phyloP scores from a whole-genome alignment of 768 basidiomycete species.

The Phylloporus arenicola region DNA sequence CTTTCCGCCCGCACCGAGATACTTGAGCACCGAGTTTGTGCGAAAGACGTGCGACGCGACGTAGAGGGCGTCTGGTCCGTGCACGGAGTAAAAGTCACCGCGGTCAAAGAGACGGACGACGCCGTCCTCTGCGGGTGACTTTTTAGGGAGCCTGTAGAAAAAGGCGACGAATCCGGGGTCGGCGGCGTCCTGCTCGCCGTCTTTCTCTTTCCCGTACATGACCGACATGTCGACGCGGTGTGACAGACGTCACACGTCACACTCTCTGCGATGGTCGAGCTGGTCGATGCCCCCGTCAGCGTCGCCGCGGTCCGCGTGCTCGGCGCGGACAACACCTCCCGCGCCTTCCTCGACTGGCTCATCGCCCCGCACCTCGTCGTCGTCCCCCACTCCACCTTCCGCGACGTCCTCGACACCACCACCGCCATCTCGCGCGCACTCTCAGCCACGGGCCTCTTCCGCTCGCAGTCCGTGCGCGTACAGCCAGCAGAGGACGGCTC shows the following conservation, averaged over 20 bases:
- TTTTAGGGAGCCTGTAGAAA: constrained; percentile 55
- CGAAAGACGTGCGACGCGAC: constrained; percentile 79
- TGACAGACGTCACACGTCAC: constrained; percentile 19
- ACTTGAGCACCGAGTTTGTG: constrained; percentile 90
- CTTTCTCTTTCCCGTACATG: constrained; percentile 67
- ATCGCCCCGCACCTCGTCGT: constrained; percentile 56
- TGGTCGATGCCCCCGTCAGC: constrained; percentile 53
- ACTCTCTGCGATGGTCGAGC: constrained; percentile 17
- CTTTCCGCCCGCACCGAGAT: constrained; percentile 66
- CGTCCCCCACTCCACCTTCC: constrained; percentile 38
- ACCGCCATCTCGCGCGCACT: constrained; percentile 62
- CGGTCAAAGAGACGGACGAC: constrained; percentile 86
- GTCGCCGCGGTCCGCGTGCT: constrained; percentile 78
- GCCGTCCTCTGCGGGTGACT: constrained; percentile 66
- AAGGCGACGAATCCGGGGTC: constrained; percentile 76
- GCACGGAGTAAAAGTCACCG: constrained; percentile 79
- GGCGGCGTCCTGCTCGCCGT: constrained; percentile 34
- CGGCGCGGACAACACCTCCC: constrained; percentile 68
- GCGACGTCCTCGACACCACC: constrained; percentile 65
- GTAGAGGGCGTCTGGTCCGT: constrained; percentile 84
- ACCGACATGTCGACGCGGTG: constrained; percentile 35
- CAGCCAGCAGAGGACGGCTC: constrained; percentile 52
- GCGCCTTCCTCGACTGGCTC: constrained; percentile 76
- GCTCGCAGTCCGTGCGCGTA: constrained; percentile 56
- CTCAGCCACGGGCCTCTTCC: constrained; percentile 73